These are phyloP conservation scores for Schizothecium vesticola DNA, from an alignment of 495 filamentous ascomycete genomes.

Conservation along the genomic window DNA sequence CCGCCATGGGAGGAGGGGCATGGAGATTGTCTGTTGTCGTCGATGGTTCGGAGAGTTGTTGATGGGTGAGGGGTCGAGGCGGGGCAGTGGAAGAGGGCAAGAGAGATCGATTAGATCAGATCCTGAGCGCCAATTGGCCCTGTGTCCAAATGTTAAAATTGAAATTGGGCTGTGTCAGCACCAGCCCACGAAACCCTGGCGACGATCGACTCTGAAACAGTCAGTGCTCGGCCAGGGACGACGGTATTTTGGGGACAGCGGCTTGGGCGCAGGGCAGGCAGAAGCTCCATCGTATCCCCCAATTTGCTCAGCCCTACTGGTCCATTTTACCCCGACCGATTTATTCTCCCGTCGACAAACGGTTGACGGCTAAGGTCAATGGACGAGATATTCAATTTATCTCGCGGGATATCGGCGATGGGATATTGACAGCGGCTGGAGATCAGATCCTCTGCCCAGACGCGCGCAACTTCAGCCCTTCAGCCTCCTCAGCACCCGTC, in stretches of 20 bases:
- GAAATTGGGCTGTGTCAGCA: background rate
- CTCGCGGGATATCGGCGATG: background rate
- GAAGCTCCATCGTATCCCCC: background rate
- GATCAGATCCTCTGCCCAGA: background rate
- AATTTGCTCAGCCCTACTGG: background rate
- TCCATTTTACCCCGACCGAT: background rate
- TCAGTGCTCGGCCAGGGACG: background rate
- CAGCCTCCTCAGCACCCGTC: background rate
- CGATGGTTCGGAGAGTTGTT: background rate
- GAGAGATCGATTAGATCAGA: slow-evolving; percentile 6
- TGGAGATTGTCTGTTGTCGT: background rate
- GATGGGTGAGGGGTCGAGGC: background rate
- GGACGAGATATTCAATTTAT: background rate
- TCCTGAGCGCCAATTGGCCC: background rate
- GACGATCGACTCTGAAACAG: background rate
- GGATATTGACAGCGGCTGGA: background rate
- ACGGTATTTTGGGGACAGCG: background rate
- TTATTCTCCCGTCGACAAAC: background rate
- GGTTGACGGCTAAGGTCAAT: background rate
- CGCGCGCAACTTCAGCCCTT: background rate
- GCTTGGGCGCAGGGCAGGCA: background rate
- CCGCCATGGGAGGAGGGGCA: background rate
- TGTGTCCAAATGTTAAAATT: background rate
- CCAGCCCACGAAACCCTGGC: background rate
- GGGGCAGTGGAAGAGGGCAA: background rate